Evolutionary conservation across 306 rosid species (phyloP).

Genomic region (Gastrolobium bilobum): DNA sequence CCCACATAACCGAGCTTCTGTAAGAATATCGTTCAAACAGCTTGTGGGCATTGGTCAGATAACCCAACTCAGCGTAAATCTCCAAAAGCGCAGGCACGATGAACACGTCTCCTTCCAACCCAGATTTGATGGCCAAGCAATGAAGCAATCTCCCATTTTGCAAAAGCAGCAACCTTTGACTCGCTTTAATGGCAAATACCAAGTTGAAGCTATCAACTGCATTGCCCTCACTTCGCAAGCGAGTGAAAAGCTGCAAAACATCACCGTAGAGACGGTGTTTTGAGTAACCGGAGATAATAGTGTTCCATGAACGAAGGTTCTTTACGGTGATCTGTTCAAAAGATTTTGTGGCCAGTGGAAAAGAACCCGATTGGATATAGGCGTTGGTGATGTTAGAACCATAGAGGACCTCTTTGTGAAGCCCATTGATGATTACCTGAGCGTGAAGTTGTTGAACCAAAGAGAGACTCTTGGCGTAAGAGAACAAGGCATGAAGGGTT

Average conservation of each 20-base stretch:
- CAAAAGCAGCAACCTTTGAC: slow-evolving; percentile 24
- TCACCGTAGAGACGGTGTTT: not conserved
- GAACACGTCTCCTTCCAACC: slow-evolving; percentile 42
- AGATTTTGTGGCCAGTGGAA: slow-evolving; percentile 35
- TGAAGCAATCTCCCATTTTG: slow-evolving; percentile 41
- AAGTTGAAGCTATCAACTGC: slow-evolving; percentile 39
- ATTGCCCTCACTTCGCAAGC: slow-evolving; percentile 27
- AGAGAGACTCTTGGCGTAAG: slow-evolving; percentile 17
- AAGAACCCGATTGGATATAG: slow-evolving; percentile 42
- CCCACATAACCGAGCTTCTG: slow-evolving; percentile 38
- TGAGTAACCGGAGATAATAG: slow-evolving; percentile 40
- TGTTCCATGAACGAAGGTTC: slow-evolving; percentile 45
- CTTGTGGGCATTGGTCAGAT: slow-evolving; percentile 37
- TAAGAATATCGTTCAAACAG: slow-evolving; percentile 36
- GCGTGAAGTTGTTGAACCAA: slow-evolving; percentile 36
- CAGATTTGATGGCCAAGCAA: slow-evolving; percentile 34
- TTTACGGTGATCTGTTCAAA: slow-evolving; percentile 22
- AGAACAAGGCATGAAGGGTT: slow-evolving; percentile 12
- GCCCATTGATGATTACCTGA: slow-evolving; percentile 22
- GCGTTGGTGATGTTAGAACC: slow-evolving; percentile 38
- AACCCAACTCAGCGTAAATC: slow-evolving; percentile 21
- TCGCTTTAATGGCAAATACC: slow-evolving; percentile 36
- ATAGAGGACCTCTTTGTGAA: slow-evolving; percentile 22
- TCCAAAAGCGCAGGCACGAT: slow-evolving; percentile 29
- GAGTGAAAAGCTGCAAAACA: slow-evolving; percentile 26